Conservation (phyloP, 352 stramenopile species). For the Pythium grandisporangium region DNA sequence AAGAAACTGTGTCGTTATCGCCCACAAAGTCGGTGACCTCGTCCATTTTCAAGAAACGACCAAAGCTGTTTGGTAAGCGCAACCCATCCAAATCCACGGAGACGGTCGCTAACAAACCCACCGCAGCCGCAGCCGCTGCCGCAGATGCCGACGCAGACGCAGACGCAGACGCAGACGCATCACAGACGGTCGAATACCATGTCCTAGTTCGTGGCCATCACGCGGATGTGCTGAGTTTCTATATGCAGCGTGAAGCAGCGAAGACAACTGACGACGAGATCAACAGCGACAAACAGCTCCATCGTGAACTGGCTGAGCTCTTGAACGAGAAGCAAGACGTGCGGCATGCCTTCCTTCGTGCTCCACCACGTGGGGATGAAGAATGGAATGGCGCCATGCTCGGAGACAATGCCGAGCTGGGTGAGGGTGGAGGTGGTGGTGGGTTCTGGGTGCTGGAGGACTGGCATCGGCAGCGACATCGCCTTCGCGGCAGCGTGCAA, state of each 20-base stretch:
- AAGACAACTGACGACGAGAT: no score
- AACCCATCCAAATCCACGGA: no score
- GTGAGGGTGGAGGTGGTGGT: conserved; percentile 20
- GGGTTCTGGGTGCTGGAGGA: conserved; percentile 33
- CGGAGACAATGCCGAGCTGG: conserved; percentile 13
- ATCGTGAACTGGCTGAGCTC: conserved; percentile 10
- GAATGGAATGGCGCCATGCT: conserved; percentile 31
- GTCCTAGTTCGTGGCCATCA: conserved; percentile 19
- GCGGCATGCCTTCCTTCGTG: conserved; percentile 7
- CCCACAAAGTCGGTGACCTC: no score
- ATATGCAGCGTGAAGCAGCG: no score
- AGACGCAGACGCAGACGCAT: no score
- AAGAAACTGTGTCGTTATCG: no score
- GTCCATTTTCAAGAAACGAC: no score
- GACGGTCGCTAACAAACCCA: no score
- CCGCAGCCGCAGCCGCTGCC: no score
- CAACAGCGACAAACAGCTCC: no score
- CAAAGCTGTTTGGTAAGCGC: no score
- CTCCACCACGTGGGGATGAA: conserved; percentile 29
- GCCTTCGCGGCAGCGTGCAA: conserved; percentile 16
- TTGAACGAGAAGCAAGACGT: conserved; percentile 8
- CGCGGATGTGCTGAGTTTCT: conserved; percentile 9
- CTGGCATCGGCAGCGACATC: conserved; percentile 12
- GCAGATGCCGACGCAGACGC: no score
- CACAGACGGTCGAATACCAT: conserved; percentile 10